A percentile compares a stretch with the other conserved stretches of the same genome.
Conservation (phyloP, 371 early-diverging fungal genomes). For the Entomophthora muscae region DNA sequence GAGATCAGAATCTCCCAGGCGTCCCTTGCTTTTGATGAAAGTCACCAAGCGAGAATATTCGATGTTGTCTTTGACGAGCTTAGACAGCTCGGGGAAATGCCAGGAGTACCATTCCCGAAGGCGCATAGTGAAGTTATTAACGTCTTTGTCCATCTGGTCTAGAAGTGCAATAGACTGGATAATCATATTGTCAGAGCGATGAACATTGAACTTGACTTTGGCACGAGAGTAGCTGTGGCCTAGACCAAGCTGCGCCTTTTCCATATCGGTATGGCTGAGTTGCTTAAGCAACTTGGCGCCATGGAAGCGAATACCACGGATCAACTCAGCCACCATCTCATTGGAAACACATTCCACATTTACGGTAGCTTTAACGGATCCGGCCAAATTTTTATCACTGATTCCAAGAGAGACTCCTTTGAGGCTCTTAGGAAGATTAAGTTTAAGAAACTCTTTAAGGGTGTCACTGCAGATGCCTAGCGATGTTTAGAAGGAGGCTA, state of each 20-base stretch:
- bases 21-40: too few relatives aligned
- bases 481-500: background rate
- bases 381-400: conserved; percentile 81
- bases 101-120: too few relatives aligned
- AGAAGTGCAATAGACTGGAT: too few relatives aligned
- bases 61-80: conserved; percentile 83
- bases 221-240: too few relatives aligned
- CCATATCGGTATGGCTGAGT: too few relatives aligned
- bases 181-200: too few relatives aligned
- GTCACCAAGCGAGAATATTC: conserved; percentile 76
- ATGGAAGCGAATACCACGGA: conserved; percentile 85
- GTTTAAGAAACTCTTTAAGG: conserved; percentile 82
- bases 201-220: too few relatives aligned
- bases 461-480: conserved; percentile 77
- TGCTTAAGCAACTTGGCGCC: conserved; percentile 73
- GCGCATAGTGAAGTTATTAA: too few relatives aligned
- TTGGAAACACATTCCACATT: conserved; percentile 59
- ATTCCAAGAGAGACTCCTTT: too few relatives aligned
- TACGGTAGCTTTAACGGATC: conserved; percentile 61
- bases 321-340: conserved; percentile 67
- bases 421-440: conserved; percentile 78
- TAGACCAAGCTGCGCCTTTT: too few relatives aligned
- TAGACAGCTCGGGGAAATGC: too few relatives aligned
- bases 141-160: too few relatives aligned
- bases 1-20: background rate